Percentiles rank a stretch among this genome's conserved stretches.
Evolutionary conservation across 306 rosid species (phyloP).

Genomic region (Alnus glutinosa): DNA sequence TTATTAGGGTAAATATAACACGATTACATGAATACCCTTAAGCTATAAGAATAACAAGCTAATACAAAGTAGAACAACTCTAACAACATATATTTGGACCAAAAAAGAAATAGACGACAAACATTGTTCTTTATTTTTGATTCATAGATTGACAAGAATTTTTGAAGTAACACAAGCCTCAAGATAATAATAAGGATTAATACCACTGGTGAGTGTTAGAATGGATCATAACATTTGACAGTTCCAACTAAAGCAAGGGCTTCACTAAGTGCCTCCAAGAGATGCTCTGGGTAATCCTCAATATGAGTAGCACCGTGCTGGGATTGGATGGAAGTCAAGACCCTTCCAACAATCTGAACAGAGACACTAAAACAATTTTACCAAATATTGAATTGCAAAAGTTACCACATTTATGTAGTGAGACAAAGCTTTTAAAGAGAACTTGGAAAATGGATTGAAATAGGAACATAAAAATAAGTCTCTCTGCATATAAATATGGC

Average conservation of each 20-base stretch:
- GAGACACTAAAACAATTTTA: not conserved
- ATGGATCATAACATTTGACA: slow-evolving; percentile 43
- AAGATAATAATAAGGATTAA: not conserved
- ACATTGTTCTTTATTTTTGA: too few relatives aligned
- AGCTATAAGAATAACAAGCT: too few relatives aligned
- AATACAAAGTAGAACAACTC: too few relatives aligned
- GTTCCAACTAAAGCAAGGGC: slow-evolving; percentile 80
- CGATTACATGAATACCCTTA: too few relatives aligned
- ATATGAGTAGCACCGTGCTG: slow-evolving; percentile 45
- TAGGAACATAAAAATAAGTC: not conserved
- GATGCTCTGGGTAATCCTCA: slow-evolving; percentile 68
- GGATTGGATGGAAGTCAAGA: slow-evolving; percentile 64
- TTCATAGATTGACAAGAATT: not conserved
- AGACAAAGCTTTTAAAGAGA: not conserved
- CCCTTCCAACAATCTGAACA: slow-evolving; percentile 79
- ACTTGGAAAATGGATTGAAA: slow-evolving; percentile 5
- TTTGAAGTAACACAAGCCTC: not conserved
- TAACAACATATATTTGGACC: too few relatives aligned
- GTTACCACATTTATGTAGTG: not conserved
- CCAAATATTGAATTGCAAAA: not conserved
- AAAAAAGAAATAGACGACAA: not conserved
- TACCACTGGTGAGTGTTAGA: not conserved
- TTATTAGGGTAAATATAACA: too few relatives aligned
- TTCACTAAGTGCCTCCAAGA: slow-evolving; percentile 69
- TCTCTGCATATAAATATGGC: not conserved